Percentiles rank a stretch among this genome's conserved stretches.
Evolutionary conservation across 2,329 filamentous ascomycete genomes (phyloP).

Genomic region (Phyllosticta citribraziliensis): DNA sequence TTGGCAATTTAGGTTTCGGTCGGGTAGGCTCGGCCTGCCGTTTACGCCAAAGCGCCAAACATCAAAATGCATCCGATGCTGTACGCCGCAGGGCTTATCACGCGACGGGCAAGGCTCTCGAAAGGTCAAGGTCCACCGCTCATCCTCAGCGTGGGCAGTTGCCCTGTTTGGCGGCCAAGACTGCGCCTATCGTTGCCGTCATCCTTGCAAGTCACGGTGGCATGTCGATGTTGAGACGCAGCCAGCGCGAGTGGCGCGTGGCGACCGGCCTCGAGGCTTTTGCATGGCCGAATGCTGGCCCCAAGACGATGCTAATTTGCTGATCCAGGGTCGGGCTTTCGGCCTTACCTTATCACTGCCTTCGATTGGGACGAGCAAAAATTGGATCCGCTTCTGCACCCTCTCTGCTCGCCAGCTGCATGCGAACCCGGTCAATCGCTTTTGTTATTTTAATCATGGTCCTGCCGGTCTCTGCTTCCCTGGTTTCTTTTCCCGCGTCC

Average conservation of each 20-base stretch:
- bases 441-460: background rate
- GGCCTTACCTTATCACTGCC: conserved; percentile 4
- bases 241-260: background rate
- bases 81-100: conserved; percentile 1
- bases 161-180: background rate
- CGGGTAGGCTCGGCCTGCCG: background rate
- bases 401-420: background rate
- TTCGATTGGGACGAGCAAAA: conserved; percentile 3
- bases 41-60: conserved; percentile 4
- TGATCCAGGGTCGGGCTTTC: conserved; percentile 2
- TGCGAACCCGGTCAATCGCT: background rate
- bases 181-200: background rate
- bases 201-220: background rate
- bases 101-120: background rate
- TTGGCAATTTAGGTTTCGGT: background rate
- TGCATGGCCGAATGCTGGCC: background rate
- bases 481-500: background rate
- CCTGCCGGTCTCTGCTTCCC: background rate
- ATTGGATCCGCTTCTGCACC: background rate
- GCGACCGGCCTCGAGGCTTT: background rate
- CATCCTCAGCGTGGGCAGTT: background rate
- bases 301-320: conserved; percentile 3
- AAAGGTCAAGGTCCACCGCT: background rate
- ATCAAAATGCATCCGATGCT: background rate
- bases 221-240: background rate